Evolutionary conservation across 1,139 yeast genomes (phyloP).

Genomic region (Protomyces lactucae-debilis): DNA sequence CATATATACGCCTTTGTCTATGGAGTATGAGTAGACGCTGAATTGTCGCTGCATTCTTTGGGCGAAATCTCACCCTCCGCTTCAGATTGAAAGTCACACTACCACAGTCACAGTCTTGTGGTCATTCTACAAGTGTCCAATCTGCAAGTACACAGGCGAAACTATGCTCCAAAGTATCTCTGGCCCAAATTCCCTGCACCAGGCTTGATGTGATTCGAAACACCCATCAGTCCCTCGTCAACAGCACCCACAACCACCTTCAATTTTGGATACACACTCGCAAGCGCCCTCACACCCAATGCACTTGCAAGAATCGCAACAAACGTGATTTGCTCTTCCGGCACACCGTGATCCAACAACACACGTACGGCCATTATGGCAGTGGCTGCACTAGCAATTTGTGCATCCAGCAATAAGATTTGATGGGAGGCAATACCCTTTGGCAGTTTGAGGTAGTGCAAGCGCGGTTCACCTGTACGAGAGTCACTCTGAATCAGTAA

Average conservation of each 20-base stretch:
- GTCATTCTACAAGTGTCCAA: too few species aligned
- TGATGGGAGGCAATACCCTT: conserved; percentile 36
- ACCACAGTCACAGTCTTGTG: too few species aligned
- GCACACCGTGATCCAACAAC: conserved; percentile 72
- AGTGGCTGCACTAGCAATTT: conserved; percentile 87
- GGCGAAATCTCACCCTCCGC: too few species aligned
- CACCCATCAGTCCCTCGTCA: conserved; percentile 35
- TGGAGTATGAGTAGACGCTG: too few species aligned
- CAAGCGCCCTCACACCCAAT: conserved; percentile 67
- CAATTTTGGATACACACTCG: conserved; percentile 66
- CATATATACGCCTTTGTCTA: background rate
- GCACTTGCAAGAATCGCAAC: conserved; percentile 72
- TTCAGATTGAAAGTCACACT: too few species aligned
- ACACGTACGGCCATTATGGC: conserved; percentile 92
- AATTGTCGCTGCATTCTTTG: too few species aligned
- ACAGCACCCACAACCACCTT: conserved; percentile 66
- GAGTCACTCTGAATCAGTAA: conserved; percentile 82
- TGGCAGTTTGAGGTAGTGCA: conserved; percentile 70
- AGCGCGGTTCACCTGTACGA: conserved; percentile 85
- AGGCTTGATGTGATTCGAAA: conserved; percentile 24
- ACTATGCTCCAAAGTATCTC: conserved; percentile 26
- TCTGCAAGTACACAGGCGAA: background rate
- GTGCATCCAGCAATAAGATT: conserved; percentile 76
- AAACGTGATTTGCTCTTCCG: conserved; percentile 57
- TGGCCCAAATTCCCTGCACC: conserved; percentile 29